Conservation (phyloP, 805 yeast genomes). For the Henningerozyma blattae region DNA sequence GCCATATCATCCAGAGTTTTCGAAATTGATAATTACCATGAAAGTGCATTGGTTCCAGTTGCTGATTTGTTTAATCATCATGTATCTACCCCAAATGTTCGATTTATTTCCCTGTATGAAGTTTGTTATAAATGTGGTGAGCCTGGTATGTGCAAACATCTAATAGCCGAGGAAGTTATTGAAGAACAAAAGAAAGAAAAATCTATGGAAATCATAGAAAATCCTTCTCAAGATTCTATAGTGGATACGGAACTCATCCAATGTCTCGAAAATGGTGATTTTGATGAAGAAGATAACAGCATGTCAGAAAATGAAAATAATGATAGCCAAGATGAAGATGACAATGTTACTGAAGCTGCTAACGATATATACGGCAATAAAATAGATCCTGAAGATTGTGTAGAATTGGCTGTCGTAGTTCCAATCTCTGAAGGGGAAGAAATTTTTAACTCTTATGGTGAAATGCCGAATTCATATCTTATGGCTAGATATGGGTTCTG, state of each 20-base stretch:
- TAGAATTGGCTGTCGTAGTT: slow-evolving; percentile 49
- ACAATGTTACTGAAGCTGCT: slow-evolving; percentile 13
- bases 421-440: slow-evolving; percentile 41
- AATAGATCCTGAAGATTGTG: slow-evolving; percentile 18
- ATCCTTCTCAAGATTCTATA: not conserved
- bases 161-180: slow-evolving; percentile 13
- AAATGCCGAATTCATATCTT: slow-evolving; percentile 49
- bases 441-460: slow-evolving; percentile 76
- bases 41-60: slow-evolving; percentile 72
- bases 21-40: slow-evolving; percentile 64
- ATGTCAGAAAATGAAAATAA: slow-evolving; percentile 6
- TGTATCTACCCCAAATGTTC: slow-evolving; percentile 45
- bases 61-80: slow-evolving; percentile 83
- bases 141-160: slow-evolving; percentile 30
- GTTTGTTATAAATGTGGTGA: slow-evolving; percentile 44
- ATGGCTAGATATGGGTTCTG: slow-evolving; percentile 75
- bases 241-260: not conserved
- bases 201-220: slow-evolving; percentile 17
- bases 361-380: slow-evolving; percentile 6
- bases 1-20: slow-evolving; percentile 71
- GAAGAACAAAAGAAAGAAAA: slow-evolving; percentile 3
- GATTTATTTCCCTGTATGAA: slow-evolving; percentile 45
- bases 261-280: slow-evolving; percentile 1
- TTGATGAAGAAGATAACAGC: slow-evolving; percentile 5
- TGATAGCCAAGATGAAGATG: slow-evolving; percentile 7